Evolutionary conservation across 768 basidiomycete species (phyloP), one percentile per base, ranked within the genome.

Genomic region (Daedalea quercina): DNA sequence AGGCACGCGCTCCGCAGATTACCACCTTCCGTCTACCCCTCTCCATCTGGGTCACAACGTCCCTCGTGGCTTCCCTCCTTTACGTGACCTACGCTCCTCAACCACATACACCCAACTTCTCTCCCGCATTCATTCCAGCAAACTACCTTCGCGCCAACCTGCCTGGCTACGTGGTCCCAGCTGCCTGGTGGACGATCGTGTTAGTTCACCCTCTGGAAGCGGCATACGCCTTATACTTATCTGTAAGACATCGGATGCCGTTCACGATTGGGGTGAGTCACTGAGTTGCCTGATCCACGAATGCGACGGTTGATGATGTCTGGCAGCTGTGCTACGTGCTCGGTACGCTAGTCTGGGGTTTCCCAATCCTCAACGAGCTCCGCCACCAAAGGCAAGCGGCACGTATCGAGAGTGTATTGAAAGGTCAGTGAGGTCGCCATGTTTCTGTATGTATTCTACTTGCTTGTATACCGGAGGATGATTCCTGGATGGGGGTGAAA

Each of bases 351-450:
- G 1, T 76, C 0, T 68, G 76, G 28, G 89, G 89, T 0, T 73
- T 72, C 48, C 81, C 83, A 0, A 71, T 80, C 11, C 79, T 78
- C 73, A 24, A 52, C 9, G 76, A 80, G 55, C 65, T 90, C 55
- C 70, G 78, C 50, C 74, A 67, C 58, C 76, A 78, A 23, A 77
- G 90, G 9, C 85, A 90, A 56, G 67, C 70, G 28, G 81, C 82
- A 15, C 76, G 87, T 2, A 91, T 91, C 41, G 80, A 87, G 52
- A 88, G 87, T 25, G 85, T 91, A 3, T 83, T 87, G 84, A 91
- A 90, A 65, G 77, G 78, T 9, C 69, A 87, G 62, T 85, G 44
- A 50, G 7, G 37, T 19, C 17, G 15, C 15, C 15, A 40, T 15
- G 8, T 15, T 15, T 40, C 19, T 40, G 37, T 40, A 40, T 40